Percentiles rank a stretch among this genome's conserved stretches.
These are phyloP conservation scores for Aspergillus incahuasiensis DNA, from an alignment of 495 filamentous ascomycete genomes.

Conservation along the genomic window DNA sequence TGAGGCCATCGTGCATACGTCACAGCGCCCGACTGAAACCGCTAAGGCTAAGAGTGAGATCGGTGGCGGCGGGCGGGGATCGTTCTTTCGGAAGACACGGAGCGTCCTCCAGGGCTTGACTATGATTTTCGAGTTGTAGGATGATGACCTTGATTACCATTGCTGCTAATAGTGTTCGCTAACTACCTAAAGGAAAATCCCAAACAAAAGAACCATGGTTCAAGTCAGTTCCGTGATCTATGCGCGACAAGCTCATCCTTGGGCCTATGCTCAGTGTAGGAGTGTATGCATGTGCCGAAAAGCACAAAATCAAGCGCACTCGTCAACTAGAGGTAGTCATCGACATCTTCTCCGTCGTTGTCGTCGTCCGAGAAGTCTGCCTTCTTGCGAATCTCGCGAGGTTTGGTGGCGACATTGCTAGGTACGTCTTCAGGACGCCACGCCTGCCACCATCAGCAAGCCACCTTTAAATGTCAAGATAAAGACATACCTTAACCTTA, in stretches of 20 bases:
- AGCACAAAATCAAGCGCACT: no score
- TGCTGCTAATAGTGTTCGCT: background rate
- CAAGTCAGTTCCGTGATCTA: background rate
- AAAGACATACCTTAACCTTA: slow-evolving; percentile 13
- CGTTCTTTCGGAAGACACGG: background rate
- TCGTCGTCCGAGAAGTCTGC: slow-evolving; percentile 16
- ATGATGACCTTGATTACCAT: no score
- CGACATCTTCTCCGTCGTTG: background rate
- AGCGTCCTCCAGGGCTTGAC: no score
- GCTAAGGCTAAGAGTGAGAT: background rate
- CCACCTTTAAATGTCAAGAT: background rate
- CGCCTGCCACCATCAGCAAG: slow-evolving; percentile 6
- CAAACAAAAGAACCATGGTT: slow-evolving; percentile 5
- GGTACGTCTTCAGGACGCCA: slow-evolving; percentile 9
- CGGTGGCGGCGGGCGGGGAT: background rate
- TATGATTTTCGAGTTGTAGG: no score
- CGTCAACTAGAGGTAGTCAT: background rate
- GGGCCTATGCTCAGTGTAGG: no score
- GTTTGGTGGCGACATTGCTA: slow-evolving; percentile 3
- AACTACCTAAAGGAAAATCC: background rate
- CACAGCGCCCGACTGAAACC: slow-evolving; percentile 6
- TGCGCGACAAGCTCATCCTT: background rate
- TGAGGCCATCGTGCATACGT: slow-evolving; percentile 5
- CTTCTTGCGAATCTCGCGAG: slow-evolving; percentile 8
- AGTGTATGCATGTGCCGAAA: no score